Base-by-base conservation (phyloP, 176 grass and related monocot genomes). In the Bothriochloa decipiens region DNA sequence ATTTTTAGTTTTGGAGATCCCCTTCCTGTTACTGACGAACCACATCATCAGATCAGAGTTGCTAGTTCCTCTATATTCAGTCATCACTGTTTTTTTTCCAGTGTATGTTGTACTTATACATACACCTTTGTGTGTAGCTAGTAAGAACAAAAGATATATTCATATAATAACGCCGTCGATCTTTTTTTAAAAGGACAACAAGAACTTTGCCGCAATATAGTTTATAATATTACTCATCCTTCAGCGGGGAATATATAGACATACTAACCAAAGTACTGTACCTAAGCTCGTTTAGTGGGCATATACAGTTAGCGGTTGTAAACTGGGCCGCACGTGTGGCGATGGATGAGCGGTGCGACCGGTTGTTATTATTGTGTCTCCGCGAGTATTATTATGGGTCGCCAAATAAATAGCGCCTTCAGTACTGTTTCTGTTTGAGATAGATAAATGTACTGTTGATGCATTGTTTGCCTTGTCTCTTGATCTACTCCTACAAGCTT, bases 261-360 rank as follows among this genome's bases (percentile, higher is more conserved):
- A 70, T n/a, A 66, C 0, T 22, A 66, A 22, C 12, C 16, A 14
- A 63, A 40, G 13, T 73, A n/a, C 71, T 14, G 3, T 58, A n/a
- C 55, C 55, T 58, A 58, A 76, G 40, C 9, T 68, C 6, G 39
- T 53, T 70, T 12, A 49, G 4, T 45, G 41, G 74, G 27, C 32
- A 57, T 57, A 22, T 9, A 25, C 14, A 87, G 1, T 43, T 43
- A n/a, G 50, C 8, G 75, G 65, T 67, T 81, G 32, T 27, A 73
- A 49, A 60, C 23, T 23, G 57, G 57, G 18, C 22, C 46, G 1
- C 36, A 68, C 16, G 88, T 53, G 68, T 41, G 67, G 66, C 37
- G 58, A 25, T 74, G 79, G 87, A 86, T 22, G 72, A 73, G 83
- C 65, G 78, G 65, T 85, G 77, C 65, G 2, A 28, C 25, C 41